These are phyloP conservation scores for Oldenlandia corymbosa DNA, from an alignment of 257 asterid genomes.

Conservation along the genomic window DNA sequence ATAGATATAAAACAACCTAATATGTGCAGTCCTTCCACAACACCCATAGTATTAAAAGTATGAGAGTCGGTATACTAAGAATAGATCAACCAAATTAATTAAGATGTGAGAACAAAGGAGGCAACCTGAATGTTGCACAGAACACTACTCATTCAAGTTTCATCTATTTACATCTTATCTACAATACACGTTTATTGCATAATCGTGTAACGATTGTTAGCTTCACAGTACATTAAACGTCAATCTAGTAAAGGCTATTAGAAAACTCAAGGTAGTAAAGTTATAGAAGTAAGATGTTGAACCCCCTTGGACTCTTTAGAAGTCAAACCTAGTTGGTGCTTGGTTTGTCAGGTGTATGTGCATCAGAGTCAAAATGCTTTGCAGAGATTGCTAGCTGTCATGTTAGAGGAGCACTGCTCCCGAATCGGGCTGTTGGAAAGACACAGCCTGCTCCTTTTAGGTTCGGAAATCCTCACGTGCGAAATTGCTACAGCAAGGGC, in stretches of 20 bases:
- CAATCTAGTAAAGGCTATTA: background rate
- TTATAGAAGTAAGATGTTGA: background rate
- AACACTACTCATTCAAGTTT: background rate
- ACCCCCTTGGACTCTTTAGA: slow-evolving; percentile 6
- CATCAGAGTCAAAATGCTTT: slow-evolving; percentile 34
- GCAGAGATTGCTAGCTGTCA: slow-evolving; percentile 40
- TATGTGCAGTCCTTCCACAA: too few relatives aligned
- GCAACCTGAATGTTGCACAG: background rate
- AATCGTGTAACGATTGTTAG: slow-evolving; percentile 1
- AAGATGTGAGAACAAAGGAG: background rate
- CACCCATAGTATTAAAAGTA: too few relatives aligned
- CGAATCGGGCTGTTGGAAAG: slow-evolving; percentile 36
- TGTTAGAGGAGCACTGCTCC: slow-evolving; percentile 49
- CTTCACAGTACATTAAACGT: background rate
- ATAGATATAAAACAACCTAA: too few relatives aligned
- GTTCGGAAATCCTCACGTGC: slow-evolving; percentile 42
- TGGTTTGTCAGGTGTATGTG: slow-evolving; percentile 18
- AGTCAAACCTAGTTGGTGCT: slow-evolving; percentile 8
- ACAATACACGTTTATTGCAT: slow-evolving; percentile 12
- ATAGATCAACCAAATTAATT: too few relatives aligned
- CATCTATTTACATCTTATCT: slow-evolving; percentile 11
- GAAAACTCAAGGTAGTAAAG: background rate
- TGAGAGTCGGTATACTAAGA: too few relatives aligned
- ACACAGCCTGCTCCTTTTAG: slow-evolving; percentile 41
- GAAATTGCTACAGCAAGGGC: slow-evolving; percentile 42